Evolutionary conservation across 1,284 basidiomycete genomes (phyloP).

Genomic region (Dichomitus squalens): DNA sequence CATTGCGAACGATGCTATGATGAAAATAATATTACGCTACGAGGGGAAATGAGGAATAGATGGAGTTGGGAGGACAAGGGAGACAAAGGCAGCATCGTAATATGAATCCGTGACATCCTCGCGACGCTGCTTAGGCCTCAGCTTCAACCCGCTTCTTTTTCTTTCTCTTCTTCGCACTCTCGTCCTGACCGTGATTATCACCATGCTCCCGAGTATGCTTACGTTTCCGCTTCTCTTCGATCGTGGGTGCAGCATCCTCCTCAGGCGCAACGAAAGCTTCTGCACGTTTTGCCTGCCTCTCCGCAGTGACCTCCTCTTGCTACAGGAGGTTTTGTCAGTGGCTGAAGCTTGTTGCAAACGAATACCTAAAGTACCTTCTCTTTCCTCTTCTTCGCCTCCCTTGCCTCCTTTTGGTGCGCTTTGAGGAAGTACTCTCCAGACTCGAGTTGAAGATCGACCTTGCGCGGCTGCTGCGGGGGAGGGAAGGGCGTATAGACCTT

Average conservation of each 20-base stretch:
- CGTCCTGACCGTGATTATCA: conserved; percentile 19
- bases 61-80: too few species aligned
- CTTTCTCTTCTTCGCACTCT: conserved; percentile 36
- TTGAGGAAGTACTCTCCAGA: conserved; percentile 99
- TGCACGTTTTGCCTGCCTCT: conserved; percentile 76
- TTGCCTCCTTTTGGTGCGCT: conserved; percentile 74
- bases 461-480: conserved; percentile 90
- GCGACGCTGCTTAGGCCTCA: not conserved
- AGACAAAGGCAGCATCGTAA: not conserved
- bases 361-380: conserved; percentile 57
- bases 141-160: conserved; percentile 25
- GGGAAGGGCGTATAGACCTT: conserved; percentile 99
- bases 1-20: not conserved
- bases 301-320: conserved; percentile 76
- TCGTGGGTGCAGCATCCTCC: conserved; percentile 69
- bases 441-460: conserved; percentile 95
- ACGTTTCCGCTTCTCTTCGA: conserved; percentile 76
- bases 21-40: not conserved
- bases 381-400: conserved; percentile 64
- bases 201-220: conserved; percentile 36
- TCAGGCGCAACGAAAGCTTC: conserved; percentile 83
- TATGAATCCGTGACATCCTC: not conserved
- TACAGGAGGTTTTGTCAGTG: conserved; percentile 32
- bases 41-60: not conserved
- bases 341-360: not conserved